phyloP scores from a whole-genome alignment of 2,329 filamentous ascomycete species.

The Fusarium kyushuense region DNA sequence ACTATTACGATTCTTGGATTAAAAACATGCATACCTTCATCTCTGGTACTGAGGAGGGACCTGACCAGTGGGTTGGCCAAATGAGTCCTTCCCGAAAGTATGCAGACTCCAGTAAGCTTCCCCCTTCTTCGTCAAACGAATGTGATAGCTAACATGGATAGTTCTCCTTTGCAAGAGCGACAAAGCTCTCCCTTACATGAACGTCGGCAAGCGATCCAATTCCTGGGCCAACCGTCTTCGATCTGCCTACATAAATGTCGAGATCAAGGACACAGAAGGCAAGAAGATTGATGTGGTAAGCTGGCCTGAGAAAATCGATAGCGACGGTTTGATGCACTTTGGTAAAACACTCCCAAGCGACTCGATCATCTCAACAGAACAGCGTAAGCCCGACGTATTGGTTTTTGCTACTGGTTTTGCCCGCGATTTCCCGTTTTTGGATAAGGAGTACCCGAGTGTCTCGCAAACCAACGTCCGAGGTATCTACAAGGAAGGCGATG shows the following conservation, averaged over 20 bases:
- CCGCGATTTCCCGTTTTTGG: constrained; percentile 57
- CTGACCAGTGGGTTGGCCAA: constrained; percentile 62
- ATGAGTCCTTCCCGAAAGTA: constrained; percentile 55
- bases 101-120: constrained; percentile 50
- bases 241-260: constrained; percentile 54
- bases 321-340: constrained; percentile 55
- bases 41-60: constrained; percentile 59
- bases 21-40: constrained; percentile 58
- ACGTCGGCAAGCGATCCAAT: constrained; percentile 50
- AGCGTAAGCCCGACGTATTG: constrained; percentile 58
- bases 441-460: constrained; percentile 56
- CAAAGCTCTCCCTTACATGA: constrained; percentile 59
- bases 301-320: constrained; percentile 57
- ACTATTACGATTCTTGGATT: constrained; percentile 61
- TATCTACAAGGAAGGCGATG: constrained; percentile 60
- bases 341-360: constrained; percentile 47
- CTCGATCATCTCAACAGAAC: constrained; percentile 39
- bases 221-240: constrained; percentile 54
- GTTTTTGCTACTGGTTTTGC: constrained; percentile 63
- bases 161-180: constrained; percentile 61
- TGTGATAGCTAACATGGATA: constrained; percentile 30
- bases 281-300: constrained; percentile 58
- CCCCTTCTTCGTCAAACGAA: neutral
- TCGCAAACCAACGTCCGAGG: constrained; percentile 64
- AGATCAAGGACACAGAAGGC: constrained; percentile 54